Evolutionary conservation across 2,329 filamentous ascomycete species (phyloP), one percentile per base, ranked within the genome.

Genomic region (Fusarium incarnatum): DNA sequence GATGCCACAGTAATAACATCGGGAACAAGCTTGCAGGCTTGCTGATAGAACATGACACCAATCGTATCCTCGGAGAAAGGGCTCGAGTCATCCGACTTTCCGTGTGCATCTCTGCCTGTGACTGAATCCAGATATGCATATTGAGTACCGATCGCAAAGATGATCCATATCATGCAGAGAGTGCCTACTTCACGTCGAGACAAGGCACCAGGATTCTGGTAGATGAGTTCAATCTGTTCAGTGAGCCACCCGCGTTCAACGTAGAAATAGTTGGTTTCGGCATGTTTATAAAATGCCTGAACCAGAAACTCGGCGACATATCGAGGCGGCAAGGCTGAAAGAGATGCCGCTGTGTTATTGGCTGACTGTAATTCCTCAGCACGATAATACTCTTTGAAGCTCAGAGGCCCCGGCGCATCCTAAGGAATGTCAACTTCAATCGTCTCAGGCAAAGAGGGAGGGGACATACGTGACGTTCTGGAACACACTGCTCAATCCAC

Each of bases 1-100:
- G 86, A 88, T 1, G 85, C 84, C 9, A 84, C 83, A 2, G 85
- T 85, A 56, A 89, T 88, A 40, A 88, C 83, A 60, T 88, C 87
- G 3, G 86, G 85, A 3, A 88, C 78, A 5, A 88, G 77, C 67
- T 83, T 85, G 27, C 83, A 84, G 0, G 86, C 86, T 68, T 85
- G 84, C 56, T 87, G 84, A 67, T 89, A 88, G 64, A 88, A 87
- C 25, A 84, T 84, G 9, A 87, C 79, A 6, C 86, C 86, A 2
- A 87, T 82, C 25, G 86, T 83, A 56, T 87, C 84, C 63, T 87
- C 85, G 0, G 84, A 84, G 41, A 80, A 79, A 27, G 62, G 73
- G 46, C 65, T 77, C 18, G 68, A 66, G 32, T 69, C 68, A 67
- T 52, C 71, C 53, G 44, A 66, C 53, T 74, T 72, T 50, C 55